Base-by-base conservation (phyloP, 305 asterid genomes). In the Vinca major region DNA sequence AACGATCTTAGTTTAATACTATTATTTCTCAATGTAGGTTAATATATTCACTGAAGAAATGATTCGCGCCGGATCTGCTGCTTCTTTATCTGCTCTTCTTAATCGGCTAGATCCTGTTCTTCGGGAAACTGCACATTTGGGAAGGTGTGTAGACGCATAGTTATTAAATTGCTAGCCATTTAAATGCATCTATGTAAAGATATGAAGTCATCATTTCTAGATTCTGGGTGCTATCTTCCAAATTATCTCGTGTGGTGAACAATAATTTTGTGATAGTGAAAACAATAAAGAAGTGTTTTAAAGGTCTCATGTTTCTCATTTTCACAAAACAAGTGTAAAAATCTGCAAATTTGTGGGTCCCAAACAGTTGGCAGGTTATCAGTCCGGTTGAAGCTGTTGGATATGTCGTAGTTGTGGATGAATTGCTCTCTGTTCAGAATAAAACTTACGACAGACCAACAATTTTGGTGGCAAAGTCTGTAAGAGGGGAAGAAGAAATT, bases 11-110 rank as follows among this genome's bases (percentile, higher is more conserved):
- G 26, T 73, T 45, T 73, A 52, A 50, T 61, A 45, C 13, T 78
- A 54, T 64, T 62, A 61, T 63, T 66, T 48, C 70, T 73, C 71
- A 54, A 20, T 81, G 85, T 85, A 94, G 99, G 83, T 94, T 70
- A 81, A 80, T 72, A 91, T 94, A 78, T 94, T 94, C 77, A 94
- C 99, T 66, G 99, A 94, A 86, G 99, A 94, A 81, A 84, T 94
- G 67, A 89, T 89, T 68, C 89, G 99, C 63, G 98, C 92, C 60
- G 99, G 99, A 80, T 91, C 98, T 73, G 97, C 99, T 73, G 97
- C 99, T 80, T 82, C 98, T 33, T 80, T 94, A 71, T 94, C 99
- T 75, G 80, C 96, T 69, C 96, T 94, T 79, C 91, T 91, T 71
- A 94, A 89, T 83, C 86, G 99, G 69, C 97, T 94, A 2, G 97